These are phyloP conservation scores for Pythium rhizo-oryzae DNA, from an alignment of 352 stramenopile species.

Conservation along the genomic window DNA sequence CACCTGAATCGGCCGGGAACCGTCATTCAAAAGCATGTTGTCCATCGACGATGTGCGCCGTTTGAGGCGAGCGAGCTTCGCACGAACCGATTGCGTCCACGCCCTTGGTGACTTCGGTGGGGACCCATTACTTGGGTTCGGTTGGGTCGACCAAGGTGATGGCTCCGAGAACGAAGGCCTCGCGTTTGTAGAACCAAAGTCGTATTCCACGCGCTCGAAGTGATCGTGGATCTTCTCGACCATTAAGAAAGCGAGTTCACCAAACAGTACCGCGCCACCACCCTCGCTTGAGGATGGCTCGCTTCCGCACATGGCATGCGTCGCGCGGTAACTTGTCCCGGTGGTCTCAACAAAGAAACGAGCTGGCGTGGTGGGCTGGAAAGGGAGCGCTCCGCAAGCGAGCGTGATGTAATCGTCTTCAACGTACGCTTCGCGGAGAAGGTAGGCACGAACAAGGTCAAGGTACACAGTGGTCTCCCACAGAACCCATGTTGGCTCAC, in stretches of 20 bases:
- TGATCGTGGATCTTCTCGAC: constrained; percentile 51
- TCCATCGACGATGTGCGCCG: constrained; percentile 69
- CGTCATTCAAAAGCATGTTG: constrained; percentile 71
- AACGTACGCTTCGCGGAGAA: constrained; percentile 39
- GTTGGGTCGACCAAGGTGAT: constrained; percentile 7
- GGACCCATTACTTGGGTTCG: constrained; percentile 11
- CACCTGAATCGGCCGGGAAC: constrained; percentile 77
- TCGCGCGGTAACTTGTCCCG: constrained; percentile 59
- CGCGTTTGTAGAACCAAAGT: constrained; percentile 36
- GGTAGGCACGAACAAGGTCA: constrained; percentile 55
- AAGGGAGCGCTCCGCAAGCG: constrained; percentile 17
- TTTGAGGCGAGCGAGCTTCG: constrained; percentile 57
- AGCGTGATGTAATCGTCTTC: constrained; percentile 18
- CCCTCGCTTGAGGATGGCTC: constrained; percentile 4
- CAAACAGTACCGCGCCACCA: constrained; percentile 29
- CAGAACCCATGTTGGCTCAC: constrained; percentile 38
- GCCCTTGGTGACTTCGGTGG: constrained; percentile 44
- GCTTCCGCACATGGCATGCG: constrained; percentile 11
- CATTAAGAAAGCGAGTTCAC: constrained; percentile 27
- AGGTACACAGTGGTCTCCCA: constrained; percentile 67
- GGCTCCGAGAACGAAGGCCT: constrained; percentile 31
- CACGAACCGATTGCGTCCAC: constrained; percentile 60
- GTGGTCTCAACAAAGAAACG: constrained; percentile 69
- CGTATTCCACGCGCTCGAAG: constrained; percentile 54
- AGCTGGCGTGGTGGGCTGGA: constrained; percentile 6